Percentiles rank a stretch among this genome's conserved stretches.
phyloP scores from a whole-genome alignment of 164 flowering plant species.

The Platanus orientalis region DNA sequence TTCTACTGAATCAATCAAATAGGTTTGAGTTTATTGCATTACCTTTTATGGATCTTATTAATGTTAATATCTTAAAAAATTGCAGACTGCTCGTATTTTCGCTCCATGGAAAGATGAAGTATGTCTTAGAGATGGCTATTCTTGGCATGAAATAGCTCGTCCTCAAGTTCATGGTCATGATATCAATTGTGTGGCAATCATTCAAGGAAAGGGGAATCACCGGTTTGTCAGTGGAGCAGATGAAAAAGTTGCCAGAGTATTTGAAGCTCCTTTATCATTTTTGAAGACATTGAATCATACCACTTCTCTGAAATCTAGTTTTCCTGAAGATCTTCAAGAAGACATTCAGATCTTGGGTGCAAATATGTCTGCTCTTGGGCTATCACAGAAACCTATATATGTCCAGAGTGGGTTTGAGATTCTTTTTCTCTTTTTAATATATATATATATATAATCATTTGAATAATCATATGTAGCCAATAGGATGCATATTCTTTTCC shows the following conservation, averaged over 20 bases:
- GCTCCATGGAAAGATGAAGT: constrained; percentile 65
- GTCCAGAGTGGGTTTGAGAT: constrained; percentile 55
- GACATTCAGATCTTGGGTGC: constrained; percentile 86
- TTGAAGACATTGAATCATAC: constrained; percentile 72
- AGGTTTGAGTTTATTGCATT: background rate
- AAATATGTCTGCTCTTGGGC: constrained; percentile 97
- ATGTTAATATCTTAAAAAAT: constrained; percentile 5
- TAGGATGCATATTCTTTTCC: background rate
- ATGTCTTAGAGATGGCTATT: constrained; percentile 20
- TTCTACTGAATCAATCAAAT: too few relatives aligned
- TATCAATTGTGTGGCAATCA: constrained; percentile 76
- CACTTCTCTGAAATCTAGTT: constrained; percentile 26
- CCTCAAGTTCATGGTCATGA: constrained; percentile 99
- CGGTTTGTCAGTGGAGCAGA: constrained; percentile 96
- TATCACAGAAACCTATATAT: constrained; percentile 94
- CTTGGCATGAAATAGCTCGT: constrained; percentile 97
- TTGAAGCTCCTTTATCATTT: constrained; percentile 93
- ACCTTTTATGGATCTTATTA: background rate
- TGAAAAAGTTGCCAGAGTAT: constrained; percentile 96
- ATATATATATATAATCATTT: too few relatives aligned
- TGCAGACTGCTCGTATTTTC: constrained; percentile 82
- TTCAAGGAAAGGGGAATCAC: constrained; percentile 82
- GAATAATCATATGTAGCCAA: too few relatives aligned
- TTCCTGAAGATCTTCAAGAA: constrained; percentile 40
- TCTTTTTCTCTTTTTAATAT: constrained; percentile 6